Conservation (phyloP, 805 yeast genomes). For the Schizosaccharomyces octosporus region DNA sequence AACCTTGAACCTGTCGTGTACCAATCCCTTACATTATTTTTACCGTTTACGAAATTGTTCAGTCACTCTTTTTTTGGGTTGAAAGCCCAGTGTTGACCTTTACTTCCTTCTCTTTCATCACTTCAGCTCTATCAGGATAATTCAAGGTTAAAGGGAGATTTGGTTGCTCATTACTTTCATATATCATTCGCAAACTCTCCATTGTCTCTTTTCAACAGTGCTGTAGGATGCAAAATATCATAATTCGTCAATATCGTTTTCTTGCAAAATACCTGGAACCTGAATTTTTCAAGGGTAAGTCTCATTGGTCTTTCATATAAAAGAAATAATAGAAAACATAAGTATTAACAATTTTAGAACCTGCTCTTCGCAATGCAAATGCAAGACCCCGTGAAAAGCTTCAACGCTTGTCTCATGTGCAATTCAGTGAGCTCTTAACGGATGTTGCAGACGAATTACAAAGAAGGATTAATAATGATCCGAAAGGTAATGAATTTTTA, state of each 20-base stretch:
- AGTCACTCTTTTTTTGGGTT: too few relatives aligned
- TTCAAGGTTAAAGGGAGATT: too few relatives aligned
- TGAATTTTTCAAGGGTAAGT: not conserved
- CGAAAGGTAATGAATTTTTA: constrained; percentile 1
- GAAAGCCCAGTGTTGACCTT: too few relatives aligned
- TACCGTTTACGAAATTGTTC: too few relatives aligned
- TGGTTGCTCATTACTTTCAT: not conserved
- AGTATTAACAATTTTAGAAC: not conserved
- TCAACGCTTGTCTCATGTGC: constrained; percentile 45
- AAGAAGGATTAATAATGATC: constrained; percentile 31
- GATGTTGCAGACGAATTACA: constrained; percentile 84
- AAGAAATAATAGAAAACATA: too few relatives aligned
- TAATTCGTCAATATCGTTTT: not conserved
- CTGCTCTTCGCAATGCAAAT: not conserved
- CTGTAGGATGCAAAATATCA: not conserved
- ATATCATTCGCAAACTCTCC: not conserved
- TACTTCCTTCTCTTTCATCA: too few relatives aligned
- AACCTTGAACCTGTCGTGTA: too few relatives aligned
- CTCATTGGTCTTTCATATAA: not conserved
- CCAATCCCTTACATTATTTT: too few relatives aligned
- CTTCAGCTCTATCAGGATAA: too few relatives aligned
- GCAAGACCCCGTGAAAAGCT: constrained; percentile 43
- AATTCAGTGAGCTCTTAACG: constrained; percentile 71
- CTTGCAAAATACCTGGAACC: not conserved
- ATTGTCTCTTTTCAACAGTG: not conserved